Base-by-base conservation (phyloP, 1,284 basidiomycete species). In the Cutaneotrichosporon cavernicola region DNA sequence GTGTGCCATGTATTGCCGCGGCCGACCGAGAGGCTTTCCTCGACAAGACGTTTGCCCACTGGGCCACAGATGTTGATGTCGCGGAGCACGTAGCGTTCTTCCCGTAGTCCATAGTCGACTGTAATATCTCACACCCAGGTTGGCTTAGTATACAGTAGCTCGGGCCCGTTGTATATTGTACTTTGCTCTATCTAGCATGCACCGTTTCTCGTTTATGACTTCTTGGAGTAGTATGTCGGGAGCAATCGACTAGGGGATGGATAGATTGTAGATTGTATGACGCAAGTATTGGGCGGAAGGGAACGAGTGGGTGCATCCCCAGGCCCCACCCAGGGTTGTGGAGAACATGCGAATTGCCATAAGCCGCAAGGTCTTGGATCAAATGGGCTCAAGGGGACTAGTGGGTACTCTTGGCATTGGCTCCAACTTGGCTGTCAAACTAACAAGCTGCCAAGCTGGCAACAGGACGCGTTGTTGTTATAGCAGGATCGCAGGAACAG, bases 1-100 rank as follows among this genome's bases (percentile, higher is more conserved):
- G 49, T 21, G 64, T 68, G 3, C 66, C 66, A 10, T 68, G 66
- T 38, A 63, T 68, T n/a, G 62, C 59, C 9, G 57, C 46, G 30
- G 47, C 38, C 4, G 63, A 68, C 21, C 40, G 40, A 34, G 66
- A 61, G 5, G 31, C 50, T 22, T 68, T 68, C 40, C 26, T 68
- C 5, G 38, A 49, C 32, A 36, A 58, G 34, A 65, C 66, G 18
- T 68, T 68, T 49, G 49, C 60, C 2, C 58, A 62, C 11, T 68
- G 64, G 62, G 57, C 66, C 0, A 47, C 46, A 1, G 66, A 65
- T 22, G 59, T 59, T 13, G 64, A 68, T 30, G 60, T 68, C 7
- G 64, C 52, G 3, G 22, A 30, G 7, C 61, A 36, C 1, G 64
- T 68, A 18, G 11, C 11, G 31, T 68, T 68, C 55, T 64, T 59